A percentile compares a stretch with the other conserved stretches of the same genome.
phyloP scores from a whole-genome alignment of 2,329 filamentous ascomycete genomes.

The Colletotrichum spaethianum region DNA sequence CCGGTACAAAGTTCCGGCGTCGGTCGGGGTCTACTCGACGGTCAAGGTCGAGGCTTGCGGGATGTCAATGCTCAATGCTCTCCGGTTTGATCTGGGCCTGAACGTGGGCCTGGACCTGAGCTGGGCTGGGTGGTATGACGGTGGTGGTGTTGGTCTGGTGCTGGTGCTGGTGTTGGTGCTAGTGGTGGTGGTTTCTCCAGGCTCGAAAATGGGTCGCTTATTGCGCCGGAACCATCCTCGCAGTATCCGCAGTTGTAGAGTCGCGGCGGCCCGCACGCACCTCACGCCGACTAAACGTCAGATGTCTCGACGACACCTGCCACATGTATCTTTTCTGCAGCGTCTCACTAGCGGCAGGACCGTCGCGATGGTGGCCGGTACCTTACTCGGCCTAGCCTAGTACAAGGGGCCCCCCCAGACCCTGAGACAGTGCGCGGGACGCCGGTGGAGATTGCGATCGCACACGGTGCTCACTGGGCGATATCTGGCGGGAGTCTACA shows the following conservation, averaged over 20 bases:
- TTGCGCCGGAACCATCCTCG: constrained; percentile 5
- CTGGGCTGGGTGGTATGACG: not conserved
- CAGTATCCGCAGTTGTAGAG: constrained; percentile 18
- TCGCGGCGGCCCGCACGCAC: constrained; percentile 22
- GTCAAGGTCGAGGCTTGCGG: constrained; percentile 21
- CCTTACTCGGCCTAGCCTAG: constrained; percentile 27
- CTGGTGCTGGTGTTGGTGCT: not conserved
- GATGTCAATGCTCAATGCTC: constrained; percentile 24
- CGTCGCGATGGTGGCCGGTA: constrained; percentile 14
- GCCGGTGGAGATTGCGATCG: constrained; percentile 2
- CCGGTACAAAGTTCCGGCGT: constrained; percentile 7
- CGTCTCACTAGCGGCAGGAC: constrained; percentile 31
- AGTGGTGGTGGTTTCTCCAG: not conserved
- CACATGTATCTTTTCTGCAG: constrained; percentile 38
- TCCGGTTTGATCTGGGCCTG: not conserved
- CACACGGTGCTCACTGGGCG: not conserved
- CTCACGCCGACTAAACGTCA: constrained; percentile 35
- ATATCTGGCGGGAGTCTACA: not conserved
- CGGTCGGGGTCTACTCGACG: not conserved
- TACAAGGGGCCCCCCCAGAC: constrained; percentile 29
- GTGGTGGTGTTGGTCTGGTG: not conserved
- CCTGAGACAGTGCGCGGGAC: constrained; percentile 31
- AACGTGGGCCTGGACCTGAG: not conserved
- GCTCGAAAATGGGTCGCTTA: not conserved
- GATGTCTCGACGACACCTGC: constrained; percentile 41